Evolutionary conservation across 106 monocot genomes (phyloP).

Genomic region (Dendrobium huoshanense): DNA sequence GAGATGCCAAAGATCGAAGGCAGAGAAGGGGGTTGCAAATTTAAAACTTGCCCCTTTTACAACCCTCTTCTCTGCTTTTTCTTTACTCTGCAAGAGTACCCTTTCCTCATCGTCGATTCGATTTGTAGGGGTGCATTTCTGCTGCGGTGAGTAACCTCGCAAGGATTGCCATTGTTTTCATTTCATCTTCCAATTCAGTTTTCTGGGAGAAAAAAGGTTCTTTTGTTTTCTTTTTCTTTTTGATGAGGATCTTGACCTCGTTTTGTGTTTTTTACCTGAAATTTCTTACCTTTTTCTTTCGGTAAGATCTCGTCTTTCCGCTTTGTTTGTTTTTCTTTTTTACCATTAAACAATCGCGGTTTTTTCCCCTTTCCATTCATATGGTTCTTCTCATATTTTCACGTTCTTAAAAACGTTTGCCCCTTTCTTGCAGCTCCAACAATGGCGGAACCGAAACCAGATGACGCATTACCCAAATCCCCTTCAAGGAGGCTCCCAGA

Average conservation of each 20-base stretch:
- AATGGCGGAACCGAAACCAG: slow-evolving; percentile 13
- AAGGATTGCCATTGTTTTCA: background rate
- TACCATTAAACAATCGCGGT: background rate
- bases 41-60: too few species aligned
- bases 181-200: background rate
- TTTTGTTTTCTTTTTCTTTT: background rate
- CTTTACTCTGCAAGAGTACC: background rate
- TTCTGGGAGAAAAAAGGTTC: background rate
- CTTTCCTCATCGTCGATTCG: background rate
- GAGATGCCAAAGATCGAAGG: background rate
- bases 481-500: slow-evolving; percentile 10
- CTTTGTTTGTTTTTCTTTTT: background rate
- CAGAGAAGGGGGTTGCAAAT: background rate
- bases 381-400: background rate
- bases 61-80: too few species aligned
- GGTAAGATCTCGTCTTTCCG: background rate
- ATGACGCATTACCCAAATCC: background rate
- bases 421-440: background rate
- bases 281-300: background rate
- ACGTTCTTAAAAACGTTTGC: background rate
- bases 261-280: background rate
- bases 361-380: background rate
- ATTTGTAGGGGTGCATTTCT: background rate
- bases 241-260: background rate
- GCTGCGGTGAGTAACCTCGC: background rate